Conservation (phyloP, 1,284 basidiomycete species). For the Ceratobasidium sp. region DNA sequence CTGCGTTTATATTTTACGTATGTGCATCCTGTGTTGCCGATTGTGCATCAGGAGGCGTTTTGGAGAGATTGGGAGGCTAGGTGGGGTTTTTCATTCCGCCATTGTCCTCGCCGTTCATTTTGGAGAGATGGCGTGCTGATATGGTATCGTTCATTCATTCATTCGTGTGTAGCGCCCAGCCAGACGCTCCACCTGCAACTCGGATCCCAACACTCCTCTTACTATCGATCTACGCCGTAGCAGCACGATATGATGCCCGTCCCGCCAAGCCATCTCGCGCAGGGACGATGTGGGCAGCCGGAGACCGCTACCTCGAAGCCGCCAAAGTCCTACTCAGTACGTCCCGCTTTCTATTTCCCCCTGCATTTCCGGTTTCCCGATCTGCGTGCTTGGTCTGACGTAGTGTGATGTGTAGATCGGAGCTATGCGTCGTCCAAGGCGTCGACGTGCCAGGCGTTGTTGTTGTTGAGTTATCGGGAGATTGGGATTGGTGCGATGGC, state of each 20-base stretch:
- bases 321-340: conserved; percentile 82
- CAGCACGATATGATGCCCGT: conserved; percentile 71
- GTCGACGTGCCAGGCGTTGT: conserved; percentile 78
- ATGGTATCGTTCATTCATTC: too few species aligned
- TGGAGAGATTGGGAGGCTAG: conserved; percentile 66
- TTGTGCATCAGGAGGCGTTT: conserved; percentile 79
- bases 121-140: too few species aligned
- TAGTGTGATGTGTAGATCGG: conserved; percentile 20
- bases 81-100: conserved; percentile 52
- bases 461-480: conserved; percentile 85
- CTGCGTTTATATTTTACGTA: conserved; percentile 82
- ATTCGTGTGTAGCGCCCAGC: conserved; percentile 23
- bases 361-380: too few species aligned
- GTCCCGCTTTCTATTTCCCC: conserved; percentile 47
- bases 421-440: conserved; percentile 69
- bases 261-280: conserved; percentile 62
- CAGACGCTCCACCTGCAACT: conserved; percentile 44
- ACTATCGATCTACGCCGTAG: conserved; percentile 81
- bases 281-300: conserved; percentile 82
- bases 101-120: conserved; percentile 5
- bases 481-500: conserved; percentile 90
- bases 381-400: not conserved
- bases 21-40: conserved; percentile 80
- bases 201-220: conserved; percentile 75
- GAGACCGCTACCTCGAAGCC: conserved; percentile 77